Evolutionary conservation across 768 basidiomycete species (phyloP).

Genomic region (Tephrocybe sp.): DNA sequence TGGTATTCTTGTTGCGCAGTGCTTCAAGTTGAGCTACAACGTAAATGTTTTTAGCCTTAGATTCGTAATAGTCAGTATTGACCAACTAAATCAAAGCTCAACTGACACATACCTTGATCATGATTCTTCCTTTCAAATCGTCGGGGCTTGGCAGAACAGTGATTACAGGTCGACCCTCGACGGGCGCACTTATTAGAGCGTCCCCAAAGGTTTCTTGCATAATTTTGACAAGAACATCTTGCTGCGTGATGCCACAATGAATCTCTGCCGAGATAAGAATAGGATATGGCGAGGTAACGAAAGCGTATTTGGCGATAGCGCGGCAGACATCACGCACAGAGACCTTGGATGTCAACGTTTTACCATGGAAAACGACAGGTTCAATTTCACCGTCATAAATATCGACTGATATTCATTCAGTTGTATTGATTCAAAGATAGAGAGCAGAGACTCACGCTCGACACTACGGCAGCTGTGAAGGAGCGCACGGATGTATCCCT

Average conservation of each 20-base stretch:
- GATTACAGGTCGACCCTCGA: conserved; percentile 46
- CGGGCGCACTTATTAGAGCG: conserved; percentile 35
- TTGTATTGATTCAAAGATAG: not conserved
- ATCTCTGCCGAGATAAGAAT: conserved; percentile 93
- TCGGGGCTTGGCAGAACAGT: conserved; percentile 80
- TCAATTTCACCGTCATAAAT: conserved; percentile 86
- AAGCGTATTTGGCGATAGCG: conserved; percentile 88
- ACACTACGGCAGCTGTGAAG: conserved; percentile 92
- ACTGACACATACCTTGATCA: conserved; percentile 66
- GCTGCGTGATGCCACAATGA: conserved; percentile 78
- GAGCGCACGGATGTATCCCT: conserved; percentile 90
- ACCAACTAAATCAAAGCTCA: not conserved
- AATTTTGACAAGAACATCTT: conserved; percentile 76
- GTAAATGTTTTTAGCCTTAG: conserved; percentile 73
- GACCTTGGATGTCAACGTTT: conserved; percentile 84
- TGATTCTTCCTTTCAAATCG: conserved; percentile 71
- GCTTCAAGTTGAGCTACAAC: conserved; percentile 58
- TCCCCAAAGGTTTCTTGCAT: conserved; percentile 57
- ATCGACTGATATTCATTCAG: conserved; percentile 62
- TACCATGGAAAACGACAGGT: conserved; percentile 88
- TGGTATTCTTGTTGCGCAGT: conserved; percentile 31
- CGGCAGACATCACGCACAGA: conserved; percentile 77
- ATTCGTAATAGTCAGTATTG: not conserved
- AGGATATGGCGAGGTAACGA: conserved; percentile 88
- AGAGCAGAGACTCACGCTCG: conserved; percentile 66